Conservation (phyloP, 441 rosid genomes). For the Gossypium schwendimanii region DNA sequence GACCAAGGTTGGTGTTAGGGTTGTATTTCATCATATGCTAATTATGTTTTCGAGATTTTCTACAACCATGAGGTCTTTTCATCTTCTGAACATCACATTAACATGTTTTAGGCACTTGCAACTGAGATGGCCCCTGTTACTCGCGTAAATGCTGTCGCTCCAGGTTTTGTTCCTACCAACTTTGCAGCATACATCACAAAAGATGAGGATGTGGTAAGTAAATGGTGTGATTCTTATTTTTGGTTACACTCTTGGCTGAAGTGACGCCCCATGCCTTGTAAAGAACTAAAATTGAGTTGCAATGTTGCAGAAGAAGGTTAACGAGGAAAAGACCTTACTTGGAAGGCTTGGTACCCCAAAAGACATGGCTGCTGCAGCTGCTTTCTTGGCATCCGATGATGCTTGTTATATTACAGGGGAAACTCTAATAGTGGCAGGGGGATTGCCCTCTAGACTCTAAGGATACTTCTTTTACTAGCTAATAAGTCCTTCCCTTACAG, state of each 20-base stretch:
- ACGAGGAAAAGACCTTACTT: slow-evolving; percentile 53
- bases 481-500: background rate
- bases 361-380: slow-evolving; percentile 76
- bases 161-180: slow-evolving; percentile 84
- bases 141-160: slow-evolving; percentile 82
- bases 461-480: background rate
- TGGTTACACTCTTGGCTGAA: background rate
- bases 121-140: slow-evolving; percentile 67
- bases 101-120: slow-evolving; percentile 63
- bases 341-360: slow-evolving; percentile 68
- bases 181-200: slow-evolving; percentile 55
- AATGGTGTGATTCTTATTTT: background rate
- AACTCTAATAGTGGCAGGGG: slow-evolving; percentile 80
- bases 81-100: background rate
- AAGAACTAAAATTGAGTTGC: slow-evolving; percentile 8
- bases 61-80: background rate
- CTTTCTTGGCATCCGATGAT: slow-evolving; percentile 85
- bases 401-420: slow-evolving; percentile 82
- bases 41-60: slow-evolving; percentile 4
- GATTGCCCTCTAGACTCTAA: slow-evolving; percentile 73
- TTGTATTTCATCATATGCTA: background rate
- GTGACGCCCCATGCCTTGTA: background rate
- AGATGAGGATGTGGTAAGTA: slow-evolving; percentile 44
- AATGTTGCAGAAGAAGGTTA: slow-evolving; percentile 36
- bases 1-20: slow-evolving; percentile 50